phyloP scores from a whole-genome alignment of 2,329 filamentous ascomycete genomes.

The Fusarium bactridioides region DNA sequence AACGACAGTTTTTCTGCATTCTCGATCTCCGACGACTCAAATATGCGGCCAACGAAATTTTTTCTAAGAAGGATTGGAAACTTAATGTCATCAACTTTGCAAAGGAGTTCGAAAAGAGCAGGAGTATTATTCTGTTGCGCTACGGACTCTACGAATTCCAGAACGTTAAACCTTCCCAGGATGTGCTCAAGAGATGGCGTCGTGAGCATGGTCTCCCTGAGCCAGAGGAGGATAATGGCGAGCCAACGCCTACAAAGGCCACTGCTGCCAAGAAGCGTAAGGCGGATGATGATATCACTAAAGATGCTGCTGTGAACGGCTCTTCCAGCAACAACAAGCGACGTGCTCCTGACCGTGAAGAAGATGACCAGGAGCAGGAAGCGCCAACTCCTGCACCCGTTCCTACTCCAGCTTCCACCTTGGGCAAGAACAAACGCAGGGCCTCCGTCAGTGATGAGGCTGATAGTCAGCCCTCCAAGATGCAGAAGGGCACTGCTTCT shows the following conservation, averaged over 20 bases:
- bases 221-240: conserved; percentile 53
- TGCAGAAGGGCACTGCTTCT: conserved; percentile 60
- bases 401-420: conserved; percentile 38
- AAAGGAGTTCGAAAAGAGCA: conserved; percentile 71
- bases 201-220: conserved; percentile 63
- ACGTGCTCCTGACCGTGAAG: conserved; percentile 53
- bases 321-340: conserved; percentile 56
- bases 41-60: conserved; percentile 68
- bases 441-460: conserved; percentile 55
- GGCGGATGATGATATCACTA: conserved; percentile 59
- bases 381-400: conserved; percentile 48
- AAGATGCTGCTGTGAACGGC: conserved; percentile 47
- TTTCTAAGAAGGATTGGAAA: conserved; percentile 68
- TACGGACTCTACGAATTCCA: conserved; percentile 71
- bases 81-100: conserved; percentile 69
- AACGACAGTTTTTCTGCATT: conserved; percentile 69
- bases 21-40: conserved; percentile 69
- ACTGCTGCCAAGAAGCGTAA: conserved; percentile 62
- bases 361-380: conserved; percentile 49
- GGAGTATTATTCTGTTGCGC: conserved; percentile 66
- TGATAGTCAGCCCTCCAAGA: conserved; percentile 59
- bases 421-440: conserved; percentile 62
- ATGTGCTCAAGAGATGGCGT: conserved; percentile 66
- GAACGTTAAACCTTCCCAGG: conserved; percentile 66
- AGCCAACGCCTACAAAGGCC: conserved; percentile 45